Percentiles rank a stretch among this genome's conserved stretches.
Evolutionary conservation across 257 asterid genomes (phyloP).

Genomic region (Rehmannia glutinosa): DNA sequence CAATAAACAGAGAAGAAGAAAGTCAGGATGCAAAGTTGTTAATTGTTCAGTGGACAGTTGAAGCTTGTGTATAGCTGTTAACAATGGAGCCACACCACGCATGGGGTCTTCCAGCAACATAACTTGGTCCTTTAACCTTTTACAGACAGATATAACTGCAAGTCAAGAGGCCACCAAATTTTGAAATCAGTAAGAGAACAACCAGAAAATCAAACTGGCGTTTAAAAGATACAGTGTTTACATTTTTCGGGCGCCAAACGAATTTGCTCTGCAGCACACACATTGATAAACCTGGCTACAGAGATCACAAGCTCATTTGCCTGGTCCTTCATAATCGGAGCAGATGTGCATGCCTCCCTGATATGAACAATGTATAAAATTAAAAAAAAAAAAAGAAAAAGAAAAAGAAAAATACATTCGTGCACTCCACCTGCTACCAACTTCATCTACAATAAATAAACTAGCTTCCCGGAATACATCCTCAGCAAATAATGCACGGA

Average conservation of each 20-base stretch:
- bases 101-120: constrained; percentile 65
- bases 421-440: not conserved
- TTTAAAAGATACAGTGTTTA: constrained; percentile 19
- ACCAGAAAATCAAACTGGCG: not conserved
- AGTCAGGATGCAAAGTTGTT: constrained; percentile 86
- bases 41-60: constrained; percentile 70
- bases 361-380: constrained; percentile 9
- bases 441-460: not conserved
- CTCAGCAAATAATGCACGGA: not conserved
- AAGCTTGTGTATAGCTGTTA: constrained; percentile 70
- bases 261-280: constrained; percentile 70
- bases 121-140: constrained; percentile 71
- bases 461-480: not conserved
- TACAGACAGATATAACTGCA: constrained; percentile 85
- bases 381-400: not conserved
- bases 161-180: constrained; percentile 22
- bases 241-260: constrained; percentile 85
- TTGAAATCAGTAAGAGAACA: constrained; percentile 19
- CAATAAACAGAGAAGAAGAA: constrained; percentile 72
- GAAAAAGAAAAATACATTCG: not conserved
- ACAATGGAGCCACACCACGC: constrained; percentile 82
- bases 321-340: constrained; percentile 53
- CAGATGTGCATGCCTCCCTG: constrained; percentile 73
- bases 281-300: constrained; percentile 62
- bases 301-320: constrained; percentile 46